These are phyloP conservation scores for Sequoiadendron giganteum DNA, from an alignment of 75 land plant species.

Conservation along the genomic window DNA sequence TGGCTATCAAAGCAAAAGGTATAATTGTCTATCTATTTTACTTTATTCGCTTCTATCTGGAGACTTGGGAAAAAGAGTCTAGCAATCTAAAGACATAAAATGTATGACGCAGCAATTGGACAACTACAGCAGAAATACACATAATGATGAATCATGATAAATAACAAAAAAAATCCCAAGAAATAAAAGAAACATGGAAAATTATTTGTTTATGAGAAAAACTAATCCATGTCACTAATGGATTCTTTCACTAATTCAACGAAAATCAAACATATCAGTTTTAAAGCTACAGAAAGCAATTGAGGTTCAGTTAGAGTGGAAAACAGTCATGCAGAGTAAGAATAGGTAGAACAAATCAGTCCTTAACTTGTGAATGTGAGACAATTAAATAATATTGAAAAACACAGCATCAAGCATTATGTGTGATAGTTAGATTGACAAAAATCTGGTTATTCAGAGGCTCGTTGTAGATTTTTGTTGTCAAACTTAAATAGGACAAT, in stretches of 20 bases:
- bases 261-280: not conserved
- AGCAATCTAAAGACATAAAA: not conserved
- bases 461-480: not conserved
- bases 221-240: not conserved
- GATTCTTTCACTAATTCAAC: not conserved
- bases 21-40: not conserved
- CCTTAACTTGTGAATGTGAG: not conserved
- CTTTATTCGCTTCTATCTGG: not conserved
- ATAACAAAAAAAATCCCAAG: not conserved
- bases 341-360: not conserved
- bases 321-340: not conserved
- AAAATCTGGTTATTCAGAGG: not conserved
- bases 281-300: not conserved
- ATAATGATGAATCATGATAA: not conserved
- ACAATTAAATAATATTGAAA: not conserved
- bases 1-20: not conserved
- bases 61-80: not conserved
- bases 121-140: not conserved
- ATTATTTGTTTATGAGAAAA: not conserved
- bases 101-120: not conserved
- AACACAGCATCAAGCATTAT: not conserved
- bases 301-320: not conserved
- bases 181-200: not conserved
- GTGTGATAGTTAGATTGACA: not conserved
- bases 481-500: not conserved